Base-by-base conservation (phyloP, 495 filamentous ascomycete genomes). In the Penicillium psychrofluorescens region DNA sequence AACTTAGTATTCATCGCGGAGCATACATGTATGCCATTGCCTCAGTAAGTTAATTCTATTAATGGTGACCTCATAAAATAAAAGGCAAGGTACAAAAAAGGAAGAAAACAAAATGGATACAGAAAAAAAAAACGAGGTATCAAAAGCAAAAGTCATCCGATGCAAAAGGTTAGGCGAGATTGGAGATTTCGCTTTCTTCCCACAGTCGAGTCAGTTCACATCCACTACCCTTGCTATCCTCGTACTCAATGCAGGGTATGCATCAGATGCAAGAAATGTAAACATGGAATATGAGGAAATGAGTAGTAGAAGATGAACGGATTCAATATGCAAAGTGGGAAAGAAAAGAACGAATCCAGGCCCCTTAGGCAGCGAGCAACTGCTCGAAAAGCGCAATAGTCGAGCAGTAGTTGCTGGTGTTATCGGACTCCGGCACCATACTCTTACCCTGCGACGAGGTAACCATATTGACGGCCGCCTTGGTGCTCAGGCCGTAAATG, bases 401-500 rank as follows among this genome's bases (percentile, higher is more conserved):
- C 14, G 84, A 84, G 60, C 86, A 89, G 57, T 83, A 91, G 42
- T 73, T 84, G 56, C 82, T 83, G 46, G 66, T 60, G 59, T 90
- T 90, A 35, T 84, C 81, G 32, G 55, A 66, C 56, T 86, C 71
- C 7, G 73, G 67, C 32, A 84, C 83, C n/a, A 80, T 53, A 11
- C 55, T 56, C 41, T 56, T 54, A 4, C 74, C 75, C 2, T 61
- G 58, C 8, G 68, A 63, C 35, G 74, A 63, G 0, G 79, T 84
- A 40, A 98, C 69, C 88, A 96, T 95, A 62, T 87, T 90, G 9
- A 76, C 75, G n/a, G 79, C 74, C 7, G 88, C 91, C 68, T 94
- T 91, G 16, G 92, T 97, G 71, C 78, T 90, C 29, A 96, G 58
- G 12, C 81, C 90, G 55, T 83, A 91, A 29, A 95, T 59, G 47